phyloP scores from a whole-genome alignment of 2,329 filamentous ascomycete species.

The Chaetomiaceae sp. region DNA sequence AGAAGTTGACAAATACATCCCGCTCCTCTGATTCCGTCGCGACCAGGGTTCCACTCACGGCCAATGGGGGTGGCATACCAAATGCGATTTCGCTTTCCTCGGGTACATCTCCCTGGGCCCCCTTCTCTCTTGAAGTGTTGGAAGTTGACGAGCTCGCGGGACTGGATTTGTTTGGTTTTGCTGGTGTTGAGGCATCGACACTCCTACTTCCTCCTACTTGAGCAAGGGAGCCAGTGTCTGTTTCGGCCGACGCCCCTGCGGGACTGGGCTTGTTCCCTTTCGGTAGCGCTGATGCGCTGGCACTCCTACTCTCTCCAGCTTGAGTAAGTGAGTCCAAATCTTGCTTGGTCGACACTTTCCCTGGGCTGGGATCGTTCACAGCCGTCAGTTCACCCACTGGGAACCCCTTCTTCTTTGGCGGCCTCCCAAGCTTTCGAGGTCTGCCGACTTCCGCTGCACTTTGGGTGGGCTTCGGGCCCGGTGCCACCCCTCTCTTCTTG shows the following conservation, averaged over 20 bases:
- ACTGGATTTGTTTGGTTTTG: too few species aligned
- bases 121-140: too few species aligned
- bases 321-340: too few species aligned
- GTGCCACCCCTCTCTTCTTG: background rate
- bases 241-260: too few species aligned
- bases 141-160: too few species aligned
- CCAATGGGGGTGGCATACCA: background rate
- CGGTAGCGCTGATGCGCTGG: background rate
- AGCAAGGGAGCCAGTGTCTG: too few species aligned
- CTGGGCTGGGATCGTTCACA: background rate
- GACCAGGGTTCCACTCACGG: background rate
- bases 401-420: background rate
- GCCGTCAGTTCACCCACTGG: too few species aligned
- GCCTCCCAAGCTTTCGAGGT: background rate
- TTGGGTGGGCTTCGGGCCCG: background rate
- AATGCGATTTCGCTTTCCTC: too few species aligned
- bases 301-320: background rate
- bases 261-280: background rate
- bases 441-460: background rate
- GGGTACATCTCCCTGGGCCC: too few species aligned
- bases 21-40: background rate
- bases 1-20: slow-evolving; percentile 14
- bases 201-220: too few species aligned
- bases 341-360: background rate
- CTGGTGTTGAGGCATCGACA: too few species aligned